Evolutionary conservation across 2,329 filamentous ascomycete species (phyloP), one percentile per base, ranked within the genome.

Genomic region (Penicillium crustosum): DNA sequence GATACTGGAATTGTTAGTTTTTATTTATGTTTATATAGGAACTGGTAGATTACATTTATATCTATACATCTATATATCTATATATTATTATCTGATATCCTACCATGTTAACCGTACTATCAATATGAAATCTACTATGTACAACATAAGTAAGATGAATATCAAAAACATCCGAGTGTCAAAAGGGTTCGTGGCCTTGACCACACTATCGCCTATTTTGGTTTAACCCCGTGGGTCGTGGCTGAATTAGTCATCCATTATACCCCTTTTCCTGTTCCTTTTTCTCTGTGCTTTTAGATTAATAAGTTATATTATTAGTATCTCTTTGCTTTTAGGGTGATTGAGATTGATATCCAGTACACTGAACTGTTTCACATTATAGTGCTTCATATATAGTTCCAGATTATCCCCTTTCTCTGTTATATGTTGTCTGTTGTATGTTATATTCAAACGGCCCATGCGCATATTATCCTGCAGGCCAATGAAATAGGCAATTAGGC

Each of bases 251-350:
- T 39, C 38, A 25, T 21, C 4, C 19, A 6, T 39, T 13, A 5
- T 47, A 48, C 49, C 54, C 54, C 54, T 53, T 53, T 57, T 42
- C 54, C 54, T 47, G 45, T 57, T 48, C 25, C 6, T 23, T 39
- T 17, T 17, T 10, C 17, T 49, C 25, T 39, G 21, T 49, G 13
- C n/a, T 43, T 25, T 42, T 19, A 33, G 2, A 33, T 33, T 33
- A 33, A 33, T 12, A 0, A 12, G n/a, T 4, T 38, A n/a, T 17
- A n/a, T 10, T 17, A 38, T 38, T n/a, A n/a, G 35, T 38, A n/a
- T 38, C 35, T 36, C 35, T n/a, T 38, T 15, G 35, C 17, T 19
- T 36, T 38, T 38, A 38, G 35, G 8, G 35, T 19, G 35, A 19
- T 47, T 48, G 43, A 42, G 29, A 50, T 50, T 49, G 45, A 38